These are phyloP conservation scores for Mucor ambiguus DNA, from an alignment of 371 early-diverging fungal species.

Conservation along the genomic window DNA sequence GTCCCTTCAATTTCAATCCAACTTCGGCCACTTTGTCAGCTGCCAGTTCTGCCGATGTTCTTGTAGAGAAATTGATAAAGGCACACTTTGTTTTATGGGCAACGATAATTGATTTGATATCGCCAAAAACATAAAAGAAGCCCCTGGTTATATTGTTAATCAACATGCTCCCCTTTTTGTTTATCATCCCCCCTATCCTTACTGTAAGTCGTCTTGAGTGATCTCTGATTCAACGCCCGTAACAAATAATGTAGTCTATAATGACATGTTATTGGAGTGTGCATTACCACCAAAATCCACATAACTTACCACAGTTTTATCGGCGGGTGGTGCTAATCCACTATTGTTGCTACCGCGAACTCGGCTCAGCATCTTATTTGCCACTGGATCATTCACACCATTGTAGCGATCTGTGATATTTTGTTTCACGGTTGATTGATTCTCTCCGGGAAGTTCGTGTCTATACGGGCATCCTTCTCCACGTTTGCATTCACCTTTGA, in stretches of 20 bases:
- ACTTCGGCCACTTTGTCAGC: conserved; percentile 58
- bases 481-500: conserved; percentile 91
- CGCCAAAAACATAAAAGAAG: conserved; percentile 83
- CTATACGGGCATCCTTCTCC: conserved; percentile 93
- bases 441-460: conserved; percentile 87
- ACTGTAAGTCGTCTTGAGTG: conserved; percentile 71
- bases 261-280: not conserved
- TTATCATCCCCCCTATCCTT: conserved; percentile 16
- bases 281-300: not conserved
- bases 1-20: conserved; percentile 54
- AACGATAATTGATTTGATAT: conserved; percentile 86
- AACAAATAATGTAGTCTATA: conserved; percentile 78
- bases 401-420: conserved; percentile 93
- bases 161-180: not conserved
- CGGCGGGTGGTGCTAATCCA: conserved; percentile 62
- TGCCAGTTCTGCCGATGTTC: conserved; percentile 79
- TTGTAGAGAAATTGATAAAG: conserved; percentile 84
- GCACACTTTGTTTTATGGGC: conserved; percentile 81
- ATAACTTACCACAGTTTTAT: conserved; percentile 65
- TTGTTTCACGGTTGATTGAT: conserved; percentile 77
- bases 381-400: conserved; percentile 94
- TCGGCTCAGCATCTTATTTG: conserved; percentile 76
- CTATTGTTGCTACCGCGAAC: conserved; percentile 41
- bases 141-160: conserved; percentile 40
- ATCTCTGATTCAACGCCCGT: conserved; percentile 72